Percentiles rank a stretch among this genome's conserved stretches.
Conservation (phyloP, 2,329 filamentous ascomycete genomes). For the Colletotrichum brevisporum region DNA sequence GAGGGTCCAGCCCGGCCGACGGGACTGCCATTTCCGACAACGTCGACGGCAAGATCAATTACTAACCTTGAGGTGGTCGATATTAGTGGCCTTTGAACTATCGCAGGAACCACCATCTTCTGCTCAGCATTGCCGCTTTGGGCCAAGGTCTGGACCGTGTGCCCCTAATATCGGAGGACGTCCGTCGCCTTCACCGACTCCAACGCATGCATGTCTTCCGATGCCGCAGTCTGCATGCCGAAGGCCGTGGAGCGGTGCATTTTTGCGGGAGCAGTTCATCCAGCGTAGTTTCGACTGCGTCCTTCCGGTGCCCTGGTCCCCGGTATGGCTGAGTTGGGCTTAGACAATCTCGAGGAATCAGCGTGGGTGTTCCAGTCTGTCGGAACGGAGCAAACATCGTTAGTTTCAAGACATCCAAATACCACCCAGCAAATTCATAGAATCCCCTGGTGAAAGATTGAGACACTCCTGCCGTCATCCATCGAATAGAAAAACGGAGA, state of each 20-base stretch:
- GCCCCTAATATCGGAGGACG: conserved; percentile 13
- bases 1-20: conserved; percentile 2
- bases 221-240: conserved; percentile 9
- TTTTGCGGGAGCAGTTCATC: neutral
- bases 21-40: conserved; percentile 17
- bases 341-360: too few relatives aligned
- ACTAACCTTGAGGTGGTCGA: neutral
- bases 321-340: too few relatives aligned
- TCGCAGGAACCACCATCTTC: neutral
- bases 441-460: too few relatives aligned
- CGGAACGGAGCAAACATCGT: too few relatives aligned
- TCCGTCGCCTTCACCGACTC: conserved; percentile 32
- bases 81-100: neutral
- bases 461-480: too few relatives aligned
- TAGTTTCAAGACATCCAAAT: too few relatives aligned
- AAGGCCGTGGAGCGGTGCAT: neutral
- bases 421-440: too few relatives aligned
- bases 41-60: conserved; percentile 1
- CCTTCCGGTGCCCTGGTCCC: too few relatives aligned
- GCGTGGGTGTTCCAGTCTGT: too few relatives aligned
- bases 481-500: too few relatives aligned
- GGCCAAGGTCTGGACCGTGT: conserved; percentile 17
- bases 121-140: conserved; percentile 15
- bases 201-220: conserved; percentile 22
- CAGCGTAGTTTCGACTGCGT: too few relatives aligned